Evolutionary conservation across 768 basidiomycete species (phyloP), one percentile per base, ranked within the genome.

Genomic region (Termitomyces sp.): DNA sequence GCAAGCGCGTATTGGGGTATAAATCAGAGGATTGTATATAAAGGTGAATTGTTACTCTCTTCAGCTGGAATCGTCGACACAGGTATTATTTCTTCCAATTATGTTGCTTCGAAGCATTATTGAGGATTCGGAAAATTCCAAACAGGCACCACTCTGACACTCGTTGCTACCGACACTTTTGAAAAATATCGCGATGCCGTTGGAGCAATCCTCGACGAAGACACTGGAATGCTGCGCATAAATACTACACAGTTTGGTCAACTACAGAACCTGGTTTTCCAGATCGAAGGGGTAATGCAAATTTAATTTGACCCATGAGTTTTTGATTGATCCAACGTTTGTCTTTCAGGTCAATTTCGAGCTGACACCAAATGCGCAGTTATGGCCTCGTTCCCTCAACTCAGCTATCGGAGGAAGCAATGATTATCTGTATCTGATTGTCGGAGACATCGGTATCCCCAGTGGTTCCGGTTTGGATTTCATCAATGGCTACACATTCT

Each of bases 21-120:
- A 60, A 71, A 84, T 66, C 76, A 85, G 69, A 73, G 74, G 55
- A 72, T 85, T 57, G 71, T 70, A n/a, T 84, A 82, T 57, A 81
- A 82, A 5, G 30, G 67, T 22, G 67, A 70, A 24, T 79, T 82
- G 50, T 67, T 85, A 50, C 33, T 70, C 9, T 67, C 53, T 44
- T 78, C 77, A 40, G 79, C 81, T 45, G 84, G 84, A 59, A 81
- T 86, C 58, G 79, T 86, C 41, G 83, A 85, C 65, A 84, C 84
- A n/a, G 82, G 77, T 73, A 62, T 18, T 67, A 59, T 2, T 13
- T 3, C 22, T 26, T 45, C 20, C 26, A 7, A 2, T 30, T 10
- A 8, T 5, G 3, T 28, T 28, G 11, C 5, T 24, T 44, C 5
- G 5, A n/a, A 16, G 2, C 5, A 43, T 13, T 22, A 22, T 13